Conservation (phyloP, 2,329 filamentous ascomycete genomes). For the Ophiostoma piceae region DNA sequence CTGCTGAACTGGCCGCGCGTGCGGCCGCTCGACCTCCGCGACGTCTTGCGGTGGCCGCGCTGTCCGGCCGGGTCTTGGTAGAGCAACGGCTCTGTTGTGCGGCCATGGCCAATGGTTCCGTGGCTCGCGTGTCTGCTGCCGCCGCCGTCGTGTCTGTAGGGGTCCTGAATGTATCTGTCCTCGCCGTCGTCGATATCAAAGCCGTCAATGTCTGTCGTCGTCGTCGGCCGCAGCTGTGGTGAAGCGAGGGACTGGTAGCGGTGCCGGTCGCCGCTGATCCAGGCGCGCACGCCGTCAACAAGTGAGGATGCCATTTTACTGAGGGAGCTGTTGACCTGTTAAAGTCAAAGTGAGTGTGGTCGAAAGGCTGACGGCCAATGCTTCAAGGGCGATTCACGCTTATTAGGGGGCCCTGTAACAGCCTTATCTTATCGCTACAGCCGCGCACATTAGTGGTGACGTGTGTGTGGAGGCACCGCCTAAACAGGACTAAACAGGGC, state of each 20-base stretch:
- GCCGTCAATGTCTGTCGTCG: neutral
- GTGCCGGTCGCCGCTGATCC: conserved; percentile 12
- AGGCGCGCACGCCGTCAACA: conserved; percentile 17
- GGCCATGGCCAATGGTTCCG: neutral
- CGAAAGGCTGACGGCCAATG: neutral
- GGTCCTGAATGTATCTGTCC: conserved; percentile 14
- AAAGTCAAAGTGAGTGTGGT: neutral
- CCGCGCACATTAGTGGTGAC: neutral
- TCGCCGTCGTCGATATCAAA: conserved; percentile 15
- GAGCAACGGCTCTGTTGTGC: conserved; percentile 15
- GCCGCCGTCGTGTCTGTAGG: conserved; percentile 3
- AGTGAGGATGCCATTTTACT: conserved; percentile 7
- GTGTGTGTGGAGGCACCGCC: neutral
- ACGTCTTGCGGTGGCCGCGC: neutral
- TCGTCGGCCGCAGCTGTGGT: conserved; percentile 1
- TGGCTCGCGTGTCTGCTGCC: neutral
- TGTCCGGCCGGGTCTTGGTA: conserved; percentile 2
- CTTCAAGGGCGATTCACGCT: neutral
- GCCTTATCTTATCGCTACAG: conserved; percentile 7
- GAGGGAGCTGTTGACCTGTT: neutral
- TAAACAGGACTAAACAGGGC: neutral
- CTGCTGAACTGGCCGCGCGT: conserved; percentile 6
- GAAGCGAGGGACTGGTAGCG: conserved; percentile 17
- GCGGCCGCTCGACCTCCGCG: neutral
- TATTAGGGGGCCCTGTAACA: conserved; percentile 3